Base-by-base conservation (phyloP, 176 grass and related monocot species). In the Lolium multiflorum region DNA sequence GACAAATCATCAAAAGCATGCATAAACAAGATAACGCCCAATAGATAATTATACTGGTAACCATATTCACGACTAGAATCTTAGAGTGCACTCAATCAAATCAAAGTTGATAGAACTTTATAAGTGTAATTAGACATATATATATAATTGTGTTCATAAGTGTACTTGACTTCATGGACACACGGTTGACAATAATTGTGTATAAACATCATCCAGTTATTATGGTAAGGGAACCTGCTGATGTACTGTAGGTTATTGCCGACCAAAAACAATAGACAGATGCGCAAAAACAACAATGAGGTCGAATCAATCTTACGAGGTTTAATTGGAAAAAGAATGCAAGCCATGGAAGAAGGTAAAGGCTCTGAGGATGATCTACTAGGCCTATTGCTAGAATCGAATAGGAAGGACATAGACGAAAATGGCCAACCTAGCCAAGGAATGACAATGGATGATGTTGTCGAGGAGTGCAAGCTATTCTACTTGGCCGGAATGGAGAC, bases 401-500 rank as follows among this genome's bases (percentile, higher is more conserved):
- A 89, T 44, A 25, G 46, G 79, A 76, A 50, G 7, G 17, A 84
- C 37, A 4, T n/a, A 0, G 85, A 85, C 2, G 89, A 84, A 16
- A 48, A 88, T 5, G 89, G 76, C 3, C 78, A 81, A 6, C 81
- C 87, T 31, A 83, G 61, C 48, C 63, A 52, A 24, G 86, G 89
- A 38, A 88, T 94, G 90, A 92, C 84, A 1, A 89, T 68, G 12
- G 77, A 94, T 35, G 92, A 93, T 10, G 82, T 96, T 43, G 84
- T 96, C 7, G 94, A 89, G 62, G 94, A 96, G 74, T 96, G 94
- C 82, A 96, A 93, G 76, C 9, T 91, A 46, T 96, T 93, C 77
- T 96, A 96, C 78, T 88, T 96, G 18, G 91, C 94, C 17, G 94
- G 94, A 49, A 88, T 89, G 73, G 94, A 96, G 84, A 96, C 94